Conservation (phyloP, 164 flowering plant species). For the Sedum album region DNA sequence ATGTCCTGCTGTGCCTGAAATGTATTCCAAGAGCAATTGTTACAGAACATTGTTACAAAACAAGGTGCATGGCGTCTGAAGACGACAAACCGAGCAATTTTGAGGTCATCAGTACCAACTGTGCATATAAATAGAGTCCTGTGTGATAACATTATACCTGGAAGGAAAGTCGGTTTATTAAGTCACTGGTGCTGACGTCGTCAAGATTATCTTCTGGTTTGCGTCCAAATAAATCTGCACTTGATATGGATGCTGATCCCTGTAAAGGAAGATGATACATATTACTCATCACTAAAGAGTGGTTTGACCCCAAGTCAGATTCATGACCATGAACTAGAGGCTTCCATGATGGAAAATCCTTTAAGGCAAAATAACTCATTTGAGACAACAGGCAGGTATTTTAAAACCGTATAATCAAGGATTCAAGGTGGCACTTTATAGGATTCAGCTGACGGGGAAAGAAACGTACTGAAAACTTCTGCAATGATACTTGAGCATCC, state of each 20-base stretch:
- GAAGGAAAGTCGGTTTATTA: conserved; percentile 75
- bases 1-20: conserved; percentile 86
- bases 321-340: neutral
- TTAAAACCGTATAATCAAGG: too few relatives aligned
- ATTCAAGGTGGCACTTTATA: too few relatives aligned
- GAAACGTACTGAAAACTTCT: conserved; percentile 77
- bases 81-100: neutral
- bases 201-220: conserved; percentile 38
- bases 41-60: neutral
- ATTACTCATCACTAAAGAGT: neutral
- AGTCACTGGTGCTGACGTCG: conserved; percentile 70
- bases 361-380: neutral
- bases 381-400: too few relatives aligned
- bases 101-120: too few relatives aligned
- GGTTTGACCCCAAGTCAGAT: neutral
- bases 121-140: too few relatives aligned
- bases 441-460: neutral
- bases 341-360: neutral
- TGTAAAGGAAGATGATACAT: conserved; percentile 15
- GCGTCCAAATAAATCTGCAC: conserved; percentile 72
- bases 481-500: conserved; percentile 62
- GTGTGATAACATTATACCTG: conserved; percentile 37
- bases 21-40: too few relatives aligned
- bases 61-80: neutral
- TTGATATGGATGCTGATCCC: conserved; percentile 71